Conservation (phyloP, 768 basidiomycete genomes). For the Suillus ampliporus region DNA sequence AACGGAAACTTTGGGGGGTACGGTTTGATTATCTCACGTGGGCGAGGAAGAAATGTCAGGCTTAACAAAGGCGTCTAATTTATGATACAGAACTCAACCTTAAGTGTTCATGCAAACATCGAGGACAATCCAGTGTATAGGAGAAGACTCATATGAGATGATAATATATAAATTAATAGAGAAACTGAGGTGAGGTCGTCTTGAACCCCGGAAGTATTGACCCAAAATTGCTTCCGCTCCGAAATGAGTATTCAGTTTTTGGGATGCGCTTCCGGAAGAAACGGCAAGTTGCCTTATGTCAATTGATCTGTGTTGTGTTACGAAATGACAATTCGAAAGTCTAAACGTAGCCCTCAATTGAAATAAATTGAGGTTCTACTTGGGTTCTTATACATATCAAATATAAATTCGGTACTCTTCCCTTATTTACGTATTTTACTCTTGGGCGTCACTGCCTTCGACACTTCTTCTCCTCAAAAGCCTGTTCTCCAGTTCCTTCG, state of each 20-base stretch:
- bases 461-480: constrained; percentile 41
- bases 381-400: constrained; percentile 34
- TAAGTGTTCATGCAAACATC: constrained; percentile 10
- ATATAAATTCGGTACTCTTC: constrained; percentile 14
- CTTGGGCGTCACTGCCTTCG: constrained; percentile 39
- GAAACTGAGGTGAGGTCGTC: neutral
- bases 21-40: constrained; percentile 34
- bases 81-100: constrained; percentile 21
- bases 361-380: constrained; percentile 39
- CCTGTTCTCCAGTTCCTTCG: constrained; percentile 30
- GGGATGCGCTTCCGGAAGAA: constrained; percentile 8
- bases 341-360: constrained; percentile 37
- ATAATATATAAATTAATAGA: too few species aligned
- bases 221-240: constrained; percentile 6
- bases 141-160: too few species aligned
- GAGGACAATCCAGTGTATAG: constrained; percentile 6
- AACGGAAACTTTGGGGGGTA: too few species aligned
- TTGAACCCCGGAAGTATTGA: neutral
- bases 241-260: constrained; percentile 6
- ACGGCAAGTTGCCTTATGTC: too few species aligned
- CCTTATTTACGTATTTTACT: constrained; percentile 41
- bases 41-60: constrained; percentile 20
- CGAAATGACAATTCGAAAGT: constrained; percentile 26
- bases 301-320: too few species aligned
- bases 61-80: constrained; percentile 10